A percentile compares a stretch with the other conserved stretches of the same genome.
These are phyloP conservation scores for Polymyxa betae DNA, from an alignment of 208 protist species.

Conservation along the genomic window DNA sequence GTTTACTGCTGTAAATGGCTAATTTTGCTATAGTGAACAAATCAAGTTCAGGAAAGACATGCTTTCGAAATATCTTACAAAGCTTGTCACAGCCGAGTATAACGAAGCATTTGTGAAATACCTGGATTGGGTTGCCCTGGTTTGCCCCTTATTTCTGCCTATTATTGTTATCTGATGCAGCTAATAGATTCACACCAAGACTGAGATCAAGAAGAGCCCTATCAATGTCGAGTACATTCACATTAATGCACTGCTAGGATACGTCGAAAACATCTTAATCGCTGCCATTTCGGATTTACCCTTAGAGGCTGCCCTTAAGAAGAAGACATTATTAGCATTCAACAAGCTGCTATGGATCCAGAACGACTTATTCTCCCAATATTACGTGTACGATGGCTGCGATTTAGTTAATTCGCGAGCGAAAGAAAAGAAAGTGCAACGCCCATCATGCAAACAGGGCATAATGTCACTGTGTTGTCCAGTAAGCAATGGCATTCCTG, in stretches of 20 bases:
- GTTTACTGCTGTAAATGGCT: not conserved
- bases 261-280: slow-evolving; percentile 45
- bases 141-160: not conserved
- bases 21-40: not conserved
- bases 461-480: too few relatives aligned
- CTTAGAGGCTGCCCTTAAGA: not conserved
- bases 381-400: slow-evolving; percentile 37
- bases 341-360: slow-evolving; percentile 49
- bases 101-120: slow-evolving; percentile 25
- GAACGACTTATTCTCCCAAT: slow-evolving; percentile 51
- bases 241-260: slow-evolving; percentile 29
- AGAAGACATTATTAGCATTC: not conserved
- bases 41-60: slow-evolving; percentile 52
- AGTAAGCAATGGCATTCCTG: not conserved
- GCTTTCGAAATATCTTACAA: slow-evolving; percentile 39
- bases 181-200: slow-evolving; percentile 14
- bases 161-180: not conserved
- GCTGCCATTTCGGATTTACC: slow-evolving; percentile 20
- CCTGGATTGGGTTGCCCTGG: slow-evolving; percentile 32
- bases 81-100: slow-evolving; percentile 30
- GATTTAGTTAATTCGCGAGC: not conserved
- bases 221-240: slow-evolving; percentile 44
- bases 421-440: not conserved
- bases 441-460: not conserved
- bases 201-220: not conserved